Evolutionary conservation across 345 rosid species (phyloP).

Genomic region (Gossypium raimondii): DNA sequence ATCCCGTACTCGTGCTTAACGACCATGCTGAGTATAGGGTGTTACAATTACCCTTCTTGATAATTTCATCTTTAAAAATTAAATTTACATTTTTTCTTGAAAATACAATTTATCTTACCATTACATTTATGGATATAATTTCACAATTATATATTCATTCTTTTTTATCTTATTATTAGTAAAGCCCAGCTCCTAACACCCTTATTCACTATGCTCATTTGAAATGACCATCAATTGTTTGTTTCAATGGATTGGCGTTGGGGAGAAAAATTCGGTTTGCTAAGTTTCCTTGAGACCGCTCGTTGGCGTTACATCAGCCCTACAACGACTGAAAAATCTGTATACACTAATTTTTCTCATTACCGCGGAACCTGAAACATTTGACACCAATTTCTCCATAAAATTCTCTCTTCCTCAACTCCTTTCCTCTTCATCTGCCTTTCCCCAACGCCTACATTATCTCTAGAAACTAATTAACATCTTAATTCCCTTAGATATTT

Average conservation of each 20-base stretch:
- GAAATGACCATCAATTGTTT: not conserved
- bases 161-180: too few relatives aligned
- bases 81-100: too few relatives aligned
- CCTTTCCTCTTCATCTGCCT: not conserved
- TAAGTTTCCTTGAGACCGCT: not conserved
- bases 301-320: not conserved
- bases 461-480: not conserved
- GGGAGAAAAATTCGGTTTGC: slow-evolving; percentile 2
- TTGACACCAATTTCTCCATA: not conserved
- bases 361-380: not conserved
- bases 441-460: not conserved
- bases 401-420: slow-evolving; percentile 8
- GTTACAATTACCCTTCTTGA: too few relatives aligned
- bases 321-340: not conserved
- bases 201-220: too few relatives aligned
- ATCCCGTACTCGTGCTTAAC: too few relatives aligned
- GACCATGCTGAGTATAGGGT: too few relatives aligned
- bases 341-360: not conserved
- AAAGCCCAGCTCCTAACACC: too few relatives aligned
- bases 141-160: too few relatives aligned
- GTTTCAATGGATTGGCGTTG: not conserved
- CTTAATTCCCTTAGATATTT: not conserved
- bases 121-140: too few relatives aligned
- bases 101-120: too few relatives aligned
- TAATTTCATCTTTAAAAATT: too few relatives aligned